phyloP scores from a whole-genome alignment of 129 eudicot species.

The Helianthus annuus region HanXRQr2.0-SUNRISE NC_035441.2:187420235-187420734 shows the following conservation, averaged over 20 bases:
- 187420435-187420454: slow-evolving; percentile 31
- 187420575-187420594: slow-evolving; percentile 19
- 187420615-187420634: slow-evolving; percentile 48
- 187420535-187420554: neutral
- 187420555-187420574: slow-evolving; percentile 2
- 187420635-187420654: slow-evolving; percentile 65
- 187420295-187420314: slow-evolving; percentile 26
- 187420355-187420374: slow-evolving; percentile 28
- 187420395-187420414: slow-evolving; percentile 31
- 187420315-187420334: neutral
- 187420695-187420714: slow-evolving; percentile 74
- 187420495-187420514: neutral
- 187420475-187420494: slow-evolving; percentile 3
- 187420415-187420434: slow-evolving; percentile 21
- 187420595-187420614: slow-evolving; percentile 51
- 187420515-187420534: neutral
- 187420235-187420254: slow-evolving; percentile 59
- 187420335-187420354: slow-evolving; percentile 22
- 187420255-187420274: slow-evolving; percentile 73
- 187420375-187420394: neutral
- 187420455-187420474: slow-evolving; percentile 21
- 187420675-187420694: slow-evolving; percentile 52
- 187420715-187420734: slow-evolving; percentile 60
- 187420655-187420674: slow-evolving; percentile 63
- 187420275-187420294: slow-evolving; percentile 50